Base-by-base conservation (phyloP, 306 rosid genomes). In the Datisca glomerata region DNA sequence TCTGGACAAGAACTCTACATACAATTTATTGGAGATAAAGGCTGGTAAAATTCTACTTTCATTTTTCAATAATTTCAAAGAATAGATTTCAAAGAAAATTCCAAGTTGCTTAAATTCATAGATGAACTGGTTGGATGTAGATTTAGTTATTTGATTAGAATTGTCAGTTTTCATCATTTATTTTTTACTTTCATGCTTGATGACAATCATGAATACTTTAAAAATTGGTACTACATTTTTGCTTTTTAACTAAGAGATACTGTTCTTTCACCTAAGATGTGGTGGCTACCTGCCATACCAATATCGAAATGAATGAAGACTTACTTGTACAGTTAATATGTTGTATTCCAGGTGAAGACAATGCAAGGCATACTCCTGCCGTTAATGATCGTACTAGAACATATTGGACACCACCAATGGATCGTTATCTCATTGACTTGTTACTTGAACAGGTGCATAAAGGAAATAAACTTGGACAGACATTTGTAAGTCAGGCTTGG, bases 381-480 rank as follows among this genome's bases (percentile, higher is more conserved):
- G 59, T 60, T 43, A 45, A 65, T 14, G 87, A 82, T 61, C 87
- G 84, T 48, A 60, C 74, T 31, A 71, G 87, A 66, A 82, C 84
- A 49, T 66, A 68, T 46, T 82, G 94, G 94, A 82, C 81, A 17
- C 81, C 84, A 16, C 78, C 84, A 15, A 74, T 78, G 94, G 94
- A 82, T 45, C 79, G 49, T 18, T 68, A 60, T 60, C 59, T 82
- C 65, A 69, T 74, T 24, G 84, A 82, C 47, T 69, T 78, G 69
- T 61, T 82, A 41, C 55, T 63, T 37, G 79, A 78, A 49, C 87
- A 82, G 58, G 76, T 65, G 41, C 63, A 74, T 23, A 54, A 50
- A 48, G 87, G 84, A 53, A 78, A 78, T 41, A 82, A 66, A 64
- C 64, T 71, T 12, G 87, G 84, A 41, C 80, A 69, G 43, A 69